Evolutionary conservation across 2,329 filamentous ascomycete genomes (phyloP).

Genomic region (Mycogone perniciosa): DNA sequence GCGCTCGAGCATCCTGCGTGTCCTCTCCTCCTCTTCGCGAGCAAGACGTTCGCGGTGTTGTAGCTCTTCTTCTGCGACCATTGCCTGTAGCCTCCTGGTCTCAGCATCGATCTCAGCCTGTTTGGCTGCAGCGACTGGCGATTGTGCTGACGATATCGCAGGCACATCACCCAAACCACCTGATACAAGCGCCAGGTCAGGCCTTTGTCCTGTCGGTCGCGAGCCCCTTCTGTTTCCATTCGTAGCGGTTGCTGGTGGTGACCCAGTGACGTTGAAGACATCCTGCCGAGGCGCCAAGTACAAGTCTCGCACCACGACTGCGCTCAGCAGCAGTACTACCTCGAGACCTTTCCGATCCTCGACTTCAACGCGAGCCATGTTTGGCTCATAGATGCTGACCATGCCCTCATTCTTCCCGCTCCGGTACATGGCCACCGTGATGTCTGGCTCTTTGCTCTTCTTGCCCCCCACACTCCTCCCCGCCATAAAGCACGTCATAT

Average conservation of each 20-base stretch:
- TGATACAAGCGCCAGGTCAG: constrained; percentile 23
- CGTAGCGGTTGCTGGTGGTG: constrained; percentile 15
- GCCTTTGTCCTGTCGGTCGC: constrained; percentile 28
- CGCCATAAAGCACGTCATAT: constrained; percentile 81
- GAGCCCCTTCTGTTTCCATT: constrained; percentile 31
- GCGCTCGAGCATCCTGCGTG: constrained; percentile 59
- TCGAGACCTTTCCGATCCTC: constrained; percentile 93
- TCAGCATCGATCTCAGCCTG: constrained; percentile 60
- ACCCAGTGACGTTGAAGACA: constrained; percentile 66
- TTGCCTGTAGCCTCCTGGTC: constrained; percentile 61
- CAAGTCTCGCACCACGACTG: constrained; percentile 59
- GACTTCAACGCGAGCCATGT: constrained; percentile 81
- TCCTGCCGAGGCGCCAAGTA: constrained; percentile 61
- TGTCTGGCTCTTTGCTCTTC: constrained; percentile 88
- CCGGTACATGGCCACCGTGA: constrained; percentile 84
- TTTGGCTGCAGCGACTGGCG: constrained; percentile 18
- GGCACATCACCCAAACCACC: constrained; percentile 31
- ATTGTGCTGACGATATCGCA: constrained; percentile 15
- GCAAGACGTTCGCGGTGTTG: constrained; percentile 50
- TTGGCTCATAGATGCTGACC: constrained; percentile 88
- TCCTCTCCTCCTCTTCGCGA: constrained; percentile 50
- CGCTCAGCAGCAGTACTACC: constrained; percentile 62
- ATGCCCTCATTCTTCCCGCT: constrained; percentile 55
- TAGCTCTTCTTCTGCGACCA: constrained; percentile 45
- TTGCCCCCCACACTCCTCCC: constrained; percentile 70